Base-by-base conservation (phyloP, 73 alveolate genomes). In the Breviolum minutum region DNA sequence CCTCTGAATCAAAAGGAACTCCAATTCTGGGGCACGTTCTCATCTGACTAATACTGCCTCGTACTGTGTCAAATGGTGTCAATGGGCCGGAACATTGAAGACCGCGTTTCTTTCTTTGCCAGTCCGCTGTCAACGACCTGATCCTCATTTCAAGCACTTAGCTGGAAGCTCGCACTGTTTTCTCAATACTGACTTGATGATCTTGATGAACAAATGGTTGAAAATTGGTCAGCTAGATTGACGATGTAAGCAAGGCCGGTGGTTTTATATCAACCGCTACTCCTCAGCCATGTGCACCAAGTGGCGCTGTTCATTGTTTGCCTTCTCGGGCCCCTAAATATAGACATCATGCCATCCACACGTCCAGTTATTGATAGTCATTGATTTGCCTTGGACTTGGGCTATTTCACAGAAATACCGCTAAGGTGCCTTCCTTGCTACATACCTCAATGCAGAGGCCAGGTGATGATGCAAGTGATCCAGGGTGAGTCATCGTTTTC, bases 341-440 rank as follows among this genome's bases (percentile, higher is more conserved):
- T 40, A 40, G 54, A 40, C 54, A 40, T 40, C 54, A 40, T 40
- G 54, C 54, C 54, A 40, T 40, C 54, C 54, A 40, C 54, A 40
- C 54, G 54, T 68, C 17, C 24, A 68, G 17, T 17, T 68, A 68
- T 68, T 17, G 17, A 68, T 68, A 68, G 77, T 68, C 6, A 68
- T 68, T 68, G n/a, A 17, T 22, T 2, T 68, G 77, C n/a, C n/a
- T 2, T 68, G 24, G n/a, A 68, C 24, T 14, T 6, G 24, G 24
- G n/a, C 17, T 68, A 14, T 17, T 68, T 22, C 77, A 68, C 77
- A 14, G 24, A 22, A 68, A 14, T 68, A 19, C 60, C 22, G 60
- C 54, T 27, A 32, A 92, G 98, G 98, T 92, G 32, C 98, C 98
- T 24, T 92, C 98, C 69, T 60, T 92, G 98, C 98, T 92, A 14